Evolutionary conservation across 164 flowering plant genomes (phyloP).

Genomic region (Echeveria elegans): DNA sequence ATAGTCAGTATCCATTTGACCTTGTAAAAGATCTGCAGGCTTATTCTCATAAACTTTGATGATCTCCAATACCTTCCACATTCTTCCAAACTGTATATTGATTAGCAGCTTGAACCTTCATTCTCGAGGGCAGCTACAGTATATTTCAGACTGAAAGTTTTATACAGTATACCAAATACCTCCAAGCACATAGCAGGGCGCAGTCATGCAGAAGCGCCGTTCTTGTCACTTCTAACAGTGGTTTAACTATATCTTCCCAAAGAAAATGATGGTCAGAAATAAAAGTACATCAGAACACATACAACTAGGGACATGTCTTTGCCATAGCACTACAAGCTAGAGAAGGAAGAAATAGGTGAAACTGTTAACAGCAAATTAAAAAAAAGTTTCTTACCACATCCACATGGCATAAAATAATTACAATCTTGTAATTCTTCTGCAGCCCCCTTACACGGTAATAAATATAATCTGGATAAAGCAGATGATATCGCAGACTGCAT

Average conservation of each 20-base stretch:
- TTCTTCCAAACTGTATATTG: no score
- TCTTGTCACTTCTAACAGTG: no score
- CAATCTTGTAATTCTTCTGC: conserved; percentile 82
- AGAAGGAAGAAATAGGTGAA: neutral
- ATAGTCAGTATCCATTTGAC: conserved; percentile 90
- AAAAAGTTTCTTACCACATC: conserved; percentile 60
- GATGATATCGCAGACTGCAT: conserved; percentile 93
- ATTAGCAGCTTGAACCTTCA: no score
- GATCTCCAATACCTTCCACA: conserved; percentile 95
- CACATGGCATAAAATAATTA: conserved; percentile 84
- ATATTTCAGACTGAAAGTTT: no score
- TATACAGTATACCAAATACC: no score
- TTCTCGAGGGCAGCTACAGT: no score
- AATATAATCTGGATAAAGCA: conserved; percentile 92
- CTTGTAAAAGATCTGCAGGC: conserved; percentile 92
- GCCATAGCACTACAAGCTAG: neutral
- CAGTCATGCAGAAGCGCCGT: conserved; percentile 96
- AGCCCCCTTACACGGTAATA: conserved; percentile 85
- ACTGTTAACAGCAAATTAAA: neutral
- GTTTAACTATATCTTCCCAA: conserved; percentile 95
- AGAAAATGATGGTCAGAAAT: conserved; percentile 11
- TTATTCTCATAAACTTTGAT: conserved; percentile 95
- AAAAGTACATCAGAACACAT: neutral
- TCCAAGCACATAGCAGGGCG: conserved; percentile 85
- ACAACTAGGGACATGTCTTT: no score